Conservation (phyloP, 2,329 filamentous ascomycete species). For the Diaporthe amygdali region DNA sequence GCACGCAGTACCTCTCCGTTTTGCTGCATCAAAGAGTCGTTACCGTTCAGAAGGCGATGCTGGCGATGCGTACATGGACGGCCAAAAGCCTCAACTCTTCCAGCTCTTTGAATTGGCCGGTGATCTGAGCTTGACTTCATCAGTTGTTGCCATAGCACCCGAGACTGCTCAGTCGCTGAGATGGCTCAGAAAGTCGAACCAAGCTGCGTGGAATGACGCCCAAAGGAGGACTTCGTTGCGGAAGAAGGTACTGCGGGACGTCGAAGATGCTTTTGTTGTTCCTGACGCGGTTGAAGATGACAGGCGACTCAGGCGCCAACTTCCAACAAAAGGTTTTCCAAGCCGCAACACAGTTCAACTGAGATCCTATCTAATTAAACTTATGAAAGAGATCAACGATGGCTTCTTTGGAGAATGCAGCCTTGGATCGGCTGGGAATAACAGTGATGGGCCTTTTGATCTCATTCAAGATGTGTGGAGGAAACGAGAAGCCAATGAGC, state of each 20-base stretch:
- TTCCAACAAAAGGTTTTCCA: not conserved
- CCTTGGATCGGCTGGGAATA: not conserved
- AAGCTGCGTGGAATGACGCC: conserved; percentile 30
- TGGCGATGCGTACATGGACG: conserved; percentile 35
- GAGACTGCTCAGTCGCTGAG: not conserved
- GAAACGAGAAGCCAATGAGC: not conserved
- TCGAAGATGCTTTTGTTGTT: conserved; percentile 13
- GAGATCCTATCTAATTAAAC: conserved; percentile 2
- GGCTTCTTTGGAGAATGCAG: not conserved
- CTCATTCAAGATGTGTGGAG: not conserved
- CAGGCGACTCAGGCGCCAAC: not conserved
- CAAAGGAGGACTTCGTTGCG: conserved; percentile 6
- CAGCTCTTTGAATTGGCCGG: conserved; percentile 49
- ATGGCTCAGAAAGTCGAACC: not conserved
- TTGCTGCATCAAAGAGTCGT: not conserved
- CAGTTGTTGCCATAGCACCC: conserved; percentile 24
- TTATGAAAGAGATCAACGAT: conserved; percentile 19
- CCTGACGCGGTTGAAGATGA: conserved; percentile 5
- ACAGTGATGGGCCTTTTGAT: not conserved
- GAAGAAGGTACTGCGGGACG: conserved; percentile 13
- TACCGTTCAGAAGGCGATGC: not conserved
- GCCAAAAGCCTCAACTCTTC: conserved; percentile 46
- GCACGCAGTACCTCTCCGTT: conserved; percentile 14
- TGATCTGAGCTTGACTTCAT: conserved; percentile 49
- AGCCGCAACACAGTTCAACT: not conserved